Percentiles rank a stretch among this genome's conserved stretches.
These are phyloP conservation scores for Dendryphion nanum DNA, from an alignment of 2,329 filamentous ascomycete species.

Conservation along the genomic window DNA sequence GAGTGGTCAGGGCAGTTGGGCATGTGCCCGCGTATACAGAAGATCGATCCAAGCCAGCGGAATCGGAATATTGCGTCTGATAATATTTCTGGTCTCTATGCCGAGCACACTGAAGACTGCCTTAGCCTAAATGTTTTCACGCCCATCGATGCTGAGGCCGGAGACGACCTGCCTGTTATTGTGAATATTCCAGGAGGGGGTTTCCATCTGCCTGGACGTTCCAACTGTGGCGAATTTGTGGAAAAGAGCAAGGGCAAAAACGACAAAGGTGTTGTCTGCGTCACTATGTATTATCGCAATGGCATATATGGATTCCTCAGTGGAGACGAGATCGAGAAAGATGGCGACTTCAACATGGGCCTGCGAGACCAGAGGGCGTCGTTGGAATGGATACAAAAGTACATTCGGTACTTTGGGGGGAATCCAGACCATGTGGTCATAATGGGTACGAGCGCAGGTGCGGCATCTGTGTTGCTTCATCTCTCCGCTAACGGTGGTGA, in stretches of 20 bases:
- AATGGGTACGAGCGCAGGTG: constrained; percentile 40
- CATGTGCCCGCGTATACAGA: constrained; percentile 35
- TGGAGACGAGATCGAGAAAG: constrained; percentile 39
- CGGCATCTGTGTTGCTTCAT: constrained; percentile 29
- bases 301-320: constrained; percentile 47
- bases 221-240: constrained; percentile 31
- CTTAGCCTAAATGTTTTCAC: constrained; percentile 42
- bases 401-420: constrained; percentile 46
- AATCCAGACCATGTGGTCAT: constrained; percentile 48
- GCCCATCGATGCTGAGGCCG: constrained; percentile 29
- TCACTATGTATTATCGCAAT: constrained; percentile 36
- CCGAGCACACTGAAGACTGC: constrained; percentile 39
- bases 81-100: constrained; percentile 24
- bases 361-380: constrained; percentile 41
- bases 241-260: constrained; percentile 25
- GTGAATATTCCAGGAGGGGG: constrained; percentile 49
- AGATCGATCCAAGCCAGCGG: constrained; percentile 25
- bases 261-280: constrained; percentile 33
- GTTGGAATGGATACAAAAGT: constrained; percentile 43
- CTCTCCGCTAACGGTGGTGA: constrained; percentile 31
- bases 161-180: constrained; percentile 37
- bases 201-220: constrained; percentile 38
- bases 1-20: constrained; percentile 30
- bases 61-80: constrained; percentile 25
- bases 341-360: constrained; percentile 35